Evolutionary conservation across 2,329 filamentous ascomycete species (phyloP).

Genomic region (Elsinoe fawcettii): DNA sequence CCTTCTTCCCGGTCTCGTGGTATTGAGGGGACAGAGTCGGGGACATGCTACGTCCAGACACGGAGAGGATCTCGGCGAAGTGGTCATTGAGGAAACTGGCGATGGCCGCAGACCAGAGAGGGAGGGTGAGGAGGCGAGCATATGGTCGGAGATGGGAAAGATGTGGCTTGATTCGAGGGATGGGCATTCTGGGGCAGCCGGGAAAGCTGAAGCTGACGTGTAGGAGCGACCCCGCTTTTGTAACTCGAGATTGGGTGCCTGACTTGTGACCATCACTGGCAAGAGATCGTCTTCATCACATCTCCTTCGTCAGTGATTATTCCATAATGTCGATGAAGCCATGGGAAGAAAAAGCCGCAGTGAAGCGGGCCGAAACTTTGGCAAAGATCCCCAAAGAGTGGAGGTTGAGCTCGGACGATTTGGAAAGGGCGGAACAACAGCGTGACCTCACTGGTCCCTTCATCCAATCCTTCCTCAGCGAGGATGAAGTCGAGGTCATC

Average conservation of each 20-base stretch:
- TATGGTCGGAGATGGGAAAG: not conserved
- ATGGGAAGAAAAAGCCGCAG: slow-evolving; percentile 31
- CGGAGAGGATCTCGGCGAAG: slow-evolving; percentile 30
- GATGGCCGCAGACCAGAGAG: slow-evolving; percentile 14
- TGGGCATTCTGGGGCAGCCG: not conserved
- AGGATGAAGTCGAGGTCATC: slow-evolving; percentile 44
- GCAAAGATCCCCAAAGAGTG: slow-evolving; percentile 38
- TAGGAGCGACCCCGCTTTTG: not conserved
- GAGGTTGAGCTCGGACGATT: slow-evolving; percentile 27
- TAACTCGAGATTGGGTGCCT: not conserved
- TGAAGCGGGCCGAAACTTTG: slow-evolving; percentile 37
- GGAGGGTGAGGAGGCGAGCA: not conserved
- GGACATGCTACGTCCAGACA: slow-evolving; percentile 38
- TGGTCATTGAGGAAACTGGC: slow-evolving; percentile 35
- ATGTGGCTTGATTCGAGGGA: not conserved
- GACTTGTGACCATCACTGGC: not conserved
- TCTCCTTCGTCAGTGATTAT: not conserved
- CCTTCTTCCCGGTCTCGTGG: slow-evolving; percentile 32
- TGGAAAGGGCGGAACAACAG: slow-evolving; percentile 23
- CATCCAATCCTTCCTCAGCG: slow-evolving; percentile 43
- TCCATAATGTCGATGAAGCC: not conserved
- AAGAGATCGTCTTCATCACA: not conserved
- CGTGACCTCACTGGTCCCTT: slow-evolving; percentile 44
- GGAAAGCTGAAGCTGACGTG: not conserved
- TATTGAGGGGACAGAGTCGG: slow-evolving; percentile 39